Evolutionary conservation across 2,329 filamentous ascomycete species (phyloP).

Genomic region (Hypoxylon sp.): DNA sequence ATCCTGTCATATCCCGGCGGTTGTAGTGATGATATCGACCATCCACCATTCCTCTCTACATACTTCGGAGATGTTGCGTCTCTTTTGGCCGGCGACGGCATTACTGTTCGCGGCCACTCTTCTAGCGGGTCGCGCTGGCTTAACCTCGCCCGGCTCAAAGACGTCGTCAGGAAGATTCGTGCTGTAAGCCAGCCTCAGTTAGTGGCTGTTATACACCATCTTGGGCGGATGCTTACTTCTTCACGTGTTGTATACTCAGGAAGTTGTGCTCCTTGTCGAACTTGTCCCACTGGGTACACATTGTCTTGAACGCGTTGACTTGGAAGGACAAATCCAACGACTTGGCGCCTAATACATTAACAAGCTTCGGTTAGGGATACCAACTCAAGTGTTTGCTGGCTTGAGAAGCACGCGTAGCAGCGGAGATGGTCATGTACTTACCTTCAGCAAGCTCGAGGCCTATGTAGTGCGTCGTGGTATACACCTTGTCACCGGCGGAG

Average conservation of each 20-base stretch:
- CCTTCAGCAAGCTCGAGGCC: constrained; percentile 81
- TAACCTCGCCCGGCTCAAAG: constrained; percentile 80
- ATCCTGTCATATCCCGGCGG: constrained; percentile 33
- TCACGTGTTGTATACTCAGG: constrained; percentile 81
- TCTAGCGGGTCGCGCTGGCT: constrained; percentile 65
- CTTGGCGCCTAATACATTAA: constrained; percentile 64
- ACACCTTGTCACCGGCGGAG: constrained; percentile 60
- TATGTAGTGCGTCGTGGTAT: constrained; percentile 94
- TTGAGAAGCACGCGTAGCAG: constrained; percentile 14
- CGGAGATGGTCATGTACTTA: constrained; percentile 52
- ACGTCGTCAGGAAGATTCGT: constrained; percentile 89
- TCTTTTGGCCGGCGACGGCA: constrained; percentile 50
- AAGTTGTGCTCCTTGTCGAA: constrained; percentile 80
- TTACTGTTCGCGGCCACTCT: constrained; percentile 53
- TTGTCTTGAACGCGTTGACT: constrained; percentile 85
- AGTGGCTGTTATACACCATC: constrained; percentile 13
- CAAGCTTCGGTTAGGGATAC: constrained; percentile 45
- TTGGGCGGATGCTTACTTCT: constrained; percentile 70
- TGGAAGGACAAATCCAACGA: constrained; percentile 80
- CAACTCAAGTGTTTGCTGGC: constrained; percentile 15
- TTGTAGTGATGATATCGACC: constrained; percentile 34
- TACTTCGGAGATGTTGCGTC: constrained; percentile 55
- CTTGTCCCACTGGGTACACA: constrained; percentile 77
- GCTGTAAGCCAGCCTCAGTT: constrained; percentile 56
- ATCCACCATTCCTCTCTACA: constrained; percentile 43